These are phyloP conservation scores for Xylariaceae sp. DNA, from an alignment of 2,329 filamentous ascomycete species.

Conservation along the genomic window DNA sequence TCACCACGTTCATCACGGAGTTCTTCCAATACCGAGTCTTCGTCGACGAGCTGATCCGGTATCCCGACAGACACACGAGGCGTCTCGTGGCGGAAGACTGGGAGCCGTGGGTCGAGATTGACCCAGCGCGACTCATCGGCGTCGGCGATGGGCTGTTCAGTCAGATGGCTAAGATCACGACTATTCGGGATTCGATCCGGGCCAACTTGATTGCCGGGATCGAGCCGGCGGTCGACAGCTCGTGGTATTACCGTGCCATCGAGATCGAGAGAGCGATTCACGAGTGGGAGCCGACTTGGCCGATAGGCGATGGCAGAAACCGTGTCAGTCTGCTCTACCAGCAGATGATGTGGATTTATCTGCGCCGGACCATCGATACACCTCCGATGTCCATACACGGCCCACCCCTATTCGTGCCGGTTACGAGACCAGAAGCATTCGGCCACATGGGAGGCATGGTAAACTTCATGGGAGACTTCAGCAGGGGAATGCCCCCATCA, in stretches of 20 bases:
- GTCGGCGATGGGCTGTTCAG: conserved; percentile 77
- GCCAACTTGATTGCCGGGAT: conserved; percentile 55
- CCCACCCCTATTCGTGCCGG: conserved; percentile 15
- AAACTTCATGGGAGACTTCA: conserved; percentile 3
- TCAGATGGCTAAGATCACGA: conserved; percentile 72
- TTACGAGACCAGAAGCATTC: conserved; percentile 13
- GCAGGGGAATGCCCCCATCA: conserved; percentile 12
- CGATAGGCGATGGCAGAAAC: conserved; percentile 51
- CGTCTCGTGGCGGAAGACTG: conserved; percentile 41
- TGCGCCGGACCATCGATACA: conserved; percentile 56
- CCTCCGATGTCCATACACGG: conserved; percentile 33
- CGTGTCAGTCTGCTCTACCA: conserved; percentile 55
- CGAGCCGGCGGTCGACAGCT: conserved; percentile 68
- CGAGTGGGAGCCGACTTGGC: conserved; percentile 64
- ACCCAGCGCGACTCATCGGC: conserved; percentile 60
- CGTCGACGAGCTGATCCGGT: conserved; percentile 56
- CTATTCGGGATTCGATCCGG: conserved; percentile 68
- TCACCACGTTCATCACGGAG: conserved; percentile 59
- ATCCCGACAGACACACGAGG: conserved; percentile 35
- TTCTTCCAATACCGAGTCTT: conserved; percentile 82
- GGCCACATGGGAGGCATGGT: conserved; percentile 30
- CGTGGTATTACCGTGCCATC: conserved; percentile 64
- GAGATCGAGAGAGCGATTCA: conserved; percentile 70
- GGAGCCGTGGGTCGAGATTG: conserved; percentile 38
- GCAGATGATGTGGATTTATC: conserved; percentile 61